Evolutionary conservation across 306 rosid species (phyloP), one percentile per base, ranked within the genome.

Genomic region (Vigna radiata): DNA sequence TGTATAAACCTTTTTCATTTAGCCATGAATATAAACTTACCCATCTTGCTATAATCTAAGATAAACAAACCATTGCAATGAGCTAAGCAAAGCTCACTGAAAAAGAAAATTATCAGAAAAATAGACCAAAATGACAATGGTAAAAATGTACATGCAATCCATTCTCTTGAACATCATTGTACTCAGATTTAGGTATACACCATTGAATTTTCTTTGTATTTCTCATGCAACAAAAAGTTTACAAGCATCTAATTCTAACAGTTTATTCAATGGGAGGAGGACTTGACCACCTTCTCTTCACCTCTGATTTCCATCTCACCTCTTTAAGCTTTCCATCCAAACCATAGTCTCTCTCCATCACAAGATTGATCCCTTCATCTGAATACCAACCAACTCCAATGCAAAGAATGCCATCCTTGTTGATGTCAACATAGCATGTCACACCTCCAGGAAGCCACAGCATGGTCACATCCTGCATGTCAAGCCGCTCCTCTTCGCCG

Each of bases 361-460:
- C 97, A 67, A 95, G 91, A 80, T 95, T 95, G 78, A 95, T 85
- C 68, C 98, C 97, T 87, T 95, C 98, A 63, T 89, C 91, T 1
- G 98, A 92, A 83, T 92, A 92, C 97, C 98, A 95, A 31, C 97
- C 96, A 61, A 89, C 93, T 64, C 98, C 98, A 66, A 95, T 85
- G 67, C 98, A 92, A 52, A 95, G 97, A 78, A 83, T 61, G 33
- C 97, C 98, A 52, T 95, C 97, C 56, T 87, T 86, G 36, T 81
- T 86, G 46, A 92, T 80, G 47, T 95, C 96, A 17, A 92, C 97
- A 77, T 90, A 92, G 77, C 87, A 87, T 0, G 96, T 92, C 27
- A 92, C 87, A 1, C 97, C 98, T 0, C 98, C 97, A 0, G 98
- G 97, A 77, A 92, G 96, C 98, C 98, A 94, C 69, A 94, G 83